phyloP scores from a whole-genome alignment of 345 rosid genomes.

The Linum tenue region DNA sequence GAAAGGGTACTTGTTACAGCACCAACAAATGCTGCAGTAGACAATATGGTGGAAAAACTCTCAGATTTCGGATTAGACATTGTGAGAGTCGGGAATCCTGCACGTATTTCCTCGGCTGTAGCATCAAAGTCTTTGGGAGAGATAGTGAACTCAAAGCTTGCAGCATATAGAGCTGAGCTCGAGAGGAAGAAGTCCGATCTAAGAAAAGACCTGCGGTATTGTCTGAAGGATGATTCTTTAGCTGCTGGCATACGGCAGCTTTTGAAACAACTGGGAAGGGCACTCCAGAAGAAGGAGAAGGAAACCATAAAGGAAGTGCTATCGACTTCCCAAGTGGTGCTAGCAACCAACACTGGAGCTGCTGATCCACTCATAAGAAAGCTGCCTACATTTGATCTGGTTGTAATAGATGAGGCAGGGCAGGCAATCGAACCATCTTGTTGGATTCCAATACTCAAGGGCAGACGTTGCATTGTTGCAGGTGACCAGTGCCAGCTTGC shows the following conservation, averaged over 20 bases:
- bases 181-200: slow-evolving; percentile 90
- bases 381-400: slow-evolving; percentile 74
- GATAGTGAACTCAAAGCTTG: slow-evolving; percentile 70
- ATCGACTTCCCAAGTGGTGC: slow-evolving; percentile 79
- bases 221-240: slow-evolving; percentile 82
- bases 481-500: slow-evolving; percentile 97
- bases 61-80: slow-evolving; percentile 52
- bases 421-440: slow-evolving; percentile 95
- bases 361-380: slow-evolving; percentile 83
- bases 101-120: slow-evolving; percentile 75
- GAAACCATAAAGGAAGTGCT: slow-evolving; percentile 76
- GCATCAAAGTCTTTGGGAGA: slow-evolving; percentile 80
- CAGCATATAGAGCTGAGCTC: slow-evolving; percentile 46
- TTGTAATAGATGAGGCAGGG: slow-evolving; percentile 92
- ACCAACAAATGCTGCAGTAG: slow-evolving; percentile 95
- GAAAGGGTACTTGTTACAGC: slow-evolving; percentile 94
- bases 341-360: slow-evolving; percentile 88
- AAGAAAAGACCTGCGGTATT: slow-evolving; percentile 66
- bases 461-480: slow-evolving; percentile 78
- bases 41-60: slow-evolving; percentile 93
- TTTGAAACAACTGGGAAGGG: slow-evolving; percentile 81
- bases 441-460: slow-evolving; percentile 94
- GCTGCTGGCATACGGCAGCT: slow-evolving; percentile 98
- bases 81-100: slow-evolving; percentile 94
- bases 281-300: slow-evolving; percentile 78